phyloP scores from a whole-genome alignment of 2,329 filamentous ascomycete species.

The Phaeomoniella chlamydospora region DNA sequence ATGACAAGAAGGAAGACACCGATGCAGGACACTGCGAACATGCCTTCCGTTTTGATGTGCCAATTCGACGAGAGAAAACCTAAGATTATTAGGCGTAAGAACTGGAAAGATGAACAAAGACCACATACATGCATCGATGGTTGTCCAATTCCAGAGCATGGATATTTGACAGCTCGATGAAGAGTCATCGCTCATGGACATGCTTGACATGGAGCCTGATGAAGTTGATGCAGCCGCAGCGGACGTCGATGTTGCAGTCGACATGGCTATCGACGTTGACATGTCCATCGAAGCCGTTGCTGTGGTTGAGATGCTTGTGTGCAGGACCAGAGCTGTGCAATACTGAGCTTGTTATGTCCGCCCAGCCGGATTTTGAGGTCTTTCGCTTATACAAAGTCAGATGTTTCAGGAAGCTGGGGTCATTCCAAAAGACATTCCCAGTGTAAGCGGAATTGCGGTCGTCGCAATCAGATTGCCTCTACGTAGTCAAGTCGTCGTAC shows the following conservation, averaged over 20 bases:
- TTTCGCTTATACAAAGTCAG: too few relatives aligned
- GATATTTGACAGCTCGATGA: conserved; percentile 8
- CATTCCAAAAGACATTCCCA: too few relatives aligned
- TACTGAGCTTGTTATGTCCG: too few relatives aligned
- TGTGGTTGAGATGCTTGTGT: too few relatives aligned
- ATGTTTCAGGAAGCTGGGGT: too few relatives aligned
- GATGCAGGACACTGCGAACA: conserved; percentile 60
- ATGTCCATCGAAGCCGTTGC: too few relatives aligned
- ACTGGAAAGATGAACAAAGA: background rate
- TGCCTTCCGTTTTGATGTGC: conserved; percentile 48
- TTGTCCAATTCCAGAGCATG: conserved; percentile 69
- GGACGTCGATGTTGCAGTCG: conserved; percentile 19
- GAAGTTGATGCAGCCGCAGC: background rate
- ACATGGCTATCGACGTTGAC: conserved; percentile 12
- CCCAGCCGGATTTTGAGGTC: too few relatives aligned
- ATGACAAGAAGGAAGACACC: conserved; percentile 53
- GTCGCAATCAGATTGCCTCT: too few relatives aligned
- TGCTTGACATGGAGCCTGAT: background rate
- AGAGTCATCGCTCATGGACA: conserved; percentile 1
- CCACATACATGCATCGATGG: conserved; percentile 41
- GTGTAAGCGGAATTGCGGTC: too few relatives aligned
- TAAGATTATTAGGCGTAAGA: conserved; percentile 1
- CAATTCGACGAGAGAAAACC: conserved; percentile 50
- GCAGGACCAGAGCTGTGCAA: too few relatives aligned
- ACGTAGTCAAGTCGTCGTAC: too few relatives aligned